Evolutionary conservation across 345 rosid species (phyloP).

Genomic region (Gossypium anomalum): DNA sequence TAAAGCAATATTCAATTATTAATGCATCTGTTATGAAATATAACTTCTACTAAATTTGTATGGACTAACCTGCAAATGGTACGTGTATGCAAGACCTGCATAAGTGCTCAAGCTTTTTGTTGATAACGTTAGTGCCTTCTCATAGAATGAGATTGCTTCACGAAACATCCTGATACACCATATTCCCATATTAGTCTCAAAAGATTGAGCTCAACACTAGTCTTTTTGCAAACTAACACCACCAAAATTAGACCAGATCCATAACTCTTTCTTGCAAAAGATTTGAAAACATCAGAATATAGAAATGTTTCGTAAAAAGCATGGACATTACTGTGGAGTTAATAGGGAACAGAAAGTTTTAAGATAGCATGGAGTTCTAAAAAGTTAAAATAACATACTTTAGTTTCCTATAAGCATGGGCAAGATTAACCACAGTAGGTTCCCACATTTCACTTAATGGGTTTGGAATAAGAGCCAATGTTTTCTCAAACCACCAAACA

Average conservation of each 20-base stretch:
- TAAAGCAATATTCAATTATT: neutral
- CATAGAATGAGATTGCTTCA: conserved; percentile 72
- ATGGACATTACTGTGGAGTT: neutral
- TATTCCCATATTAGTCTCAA: conserved; percentile 19
- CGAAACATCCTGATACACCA: conserved; percentile 50
- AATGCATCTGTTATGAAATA: neutral
- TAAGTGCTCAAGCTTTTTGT: conserved; percentile 83
- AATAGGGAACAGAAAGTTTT: conserved; percentile 1
- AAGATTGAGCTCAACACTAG: neutral
- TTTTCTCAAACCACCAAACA: conserved; percentile 83
- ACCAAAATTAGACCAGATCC: neutral
- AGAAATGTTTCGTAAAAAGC: neutral
- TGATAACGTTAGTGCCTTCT: conserved; percentile 79
- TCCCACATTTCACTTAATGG: conserved; percentile 79
- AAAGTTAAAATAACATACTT: conserved; percentile 39
- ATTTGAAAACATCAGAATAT: neutral
- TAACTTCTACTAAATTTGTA: neutral
- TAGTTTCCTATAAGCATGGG: conserved; percentile 79
- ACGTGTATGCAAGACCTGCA: conserved; percentile 95
- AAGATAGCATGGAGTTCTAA: conserved; percentile 9
- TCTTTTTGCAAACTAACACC: neutral
- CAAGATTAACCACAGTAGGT: conserved; percentile 85
- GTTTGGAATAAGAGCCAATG: conserved; percentile 71
- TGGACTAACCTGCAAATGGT: conserved; percentile 69
- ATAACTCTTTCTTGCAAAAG: neutral